Evolutionary conservation across 352 stramenopile species (phyloP).

Genomic region (Discostella stelligera): DNA sequence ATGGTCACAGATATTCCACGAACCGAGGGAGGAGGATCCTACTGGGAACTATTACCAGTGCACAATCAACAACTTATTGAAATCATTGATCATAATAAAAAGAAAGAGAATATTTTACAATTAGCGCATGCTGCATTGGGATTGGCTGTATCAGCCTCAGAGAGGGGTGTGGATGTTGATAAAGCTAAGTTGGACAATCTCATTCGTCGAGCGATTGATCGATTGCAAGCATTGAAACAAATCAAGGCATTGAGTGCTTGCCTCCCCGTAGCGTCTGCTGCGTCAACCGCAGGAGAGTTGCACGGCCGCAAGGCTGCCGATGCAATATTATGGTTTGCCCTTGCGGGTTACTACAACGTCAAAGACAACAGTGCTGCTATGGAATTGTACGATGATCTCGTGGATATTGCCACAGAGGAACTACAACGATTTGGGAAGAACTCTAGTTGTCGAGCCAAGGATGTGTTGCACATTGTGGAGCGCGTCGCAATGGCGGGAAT

Average conservation of each 20-base stretch:
- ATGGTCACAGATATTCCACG: constrained; percentile 58
- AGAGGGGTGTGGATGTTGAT: constrained; percentile 28
- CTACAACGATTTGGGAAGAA: constrained; percentile 56
- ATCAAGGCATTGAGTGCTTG: constrained; percentile 23
- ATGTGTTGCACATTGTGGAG: constrained; percentile 70
- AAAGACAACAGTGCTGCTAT: constrained; percentile 8
- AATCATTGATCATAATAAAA: not conserved
- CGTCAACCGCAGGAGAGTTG: constrained; percentile 35
- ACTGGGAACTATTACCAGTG: constrained; percentile 42
- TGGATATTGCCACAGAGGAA: constrained; percentile 53
- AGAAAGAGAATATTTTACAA: constrained; percentile 56
- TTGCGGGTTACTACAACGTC: constrained; percentile 46
- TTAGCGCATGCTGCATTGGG: constrained; percentile 66
- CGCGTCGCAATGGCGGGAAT: constrained; percentile 62
- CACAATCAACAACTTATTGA: constrained; percentile 11
- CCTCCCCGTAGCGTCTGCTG: not conserved
- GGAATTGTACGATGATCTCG: constrained; percentile 52
- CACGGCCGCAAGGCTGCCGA: constrained; percentile 69
- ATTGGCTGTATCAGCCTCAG: constrained; percentile 43
- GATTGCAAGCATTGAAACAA: constrained; percentile 27
- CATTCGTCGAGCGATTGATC: constrained; percentile 31
- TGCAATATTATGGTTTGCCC: constrained; percentile 73
- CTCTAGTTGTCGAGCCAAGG: constrained; percentile 57
- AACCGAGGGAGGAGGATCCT: constrained; percentile 52
- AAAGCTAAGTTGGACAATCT: constrained; percentile 28